Percentiles rank a stretch among this genome's conserved stretches.
Evolutionary conservation across 352 stramenopile genomes (phyloP).

Genomic region (Phytopythium delawarense): DNA sequence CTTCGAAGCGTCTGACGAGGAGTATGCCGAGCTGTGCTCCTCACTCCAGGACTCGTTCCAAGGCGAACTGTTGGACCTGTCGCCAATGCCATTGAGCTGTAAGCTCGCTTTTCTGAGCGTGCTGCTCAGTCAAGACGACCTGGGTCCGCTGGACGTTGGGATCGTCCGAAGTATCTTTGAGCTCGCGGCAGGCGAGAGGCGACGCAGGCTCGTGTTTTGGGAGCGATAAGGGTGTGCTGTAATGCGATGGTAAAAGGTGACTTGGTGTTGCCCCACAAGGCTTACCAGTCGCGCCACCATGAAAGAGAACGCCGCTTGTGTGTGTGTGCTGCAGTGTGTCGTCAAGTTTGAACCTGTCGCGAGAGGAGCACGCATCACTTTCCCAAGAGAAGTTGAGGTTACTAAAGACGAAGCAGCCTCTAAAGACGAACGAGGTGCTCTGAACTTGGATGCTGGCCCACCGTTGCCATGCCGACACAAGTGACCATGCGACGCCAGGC

Average conservation of each 20-base stretch:
- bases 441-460: too few species aligned
- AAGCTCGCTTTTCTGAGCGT: constrained; percentile 11
- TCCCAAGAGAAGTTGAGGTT: too few species aligned
- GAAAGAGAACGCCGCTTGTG: too few species aligned
- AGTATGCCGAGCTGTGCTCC: background rate
- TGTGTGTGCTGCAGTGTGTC: too few species aligned
- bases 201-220: constrained; percentile 5
- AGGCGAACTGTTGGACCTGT: background rate
- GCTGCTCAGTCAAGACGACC: background rate
- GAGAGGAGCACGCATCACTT: too few species aligned
- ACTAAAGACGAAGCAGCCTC: too few species aligned
- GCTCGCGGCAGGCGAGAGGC: background rate
- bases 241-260: background rate
- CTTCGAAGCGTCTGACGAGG: background rate
- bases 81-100: background rate
- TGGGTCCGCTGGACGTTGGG: background rate
- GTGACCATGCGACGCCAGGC: too few species aligned
- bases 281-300: too few species aligned
- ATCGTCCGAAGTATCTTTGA: background rate
- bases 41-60: background rate
- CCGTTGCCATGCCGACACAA: too few species aligned
- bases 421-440: too few species aligned
- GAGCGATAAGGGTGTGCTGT: background rate
- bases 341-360: too few species aligned
- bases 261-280: background rate